Evolutionary conservation across 495 filamentous ascomycete genomes (phyloP), one percentile per base, ranked within the genome.

Genomic region (Penicillium paxilli): DNA sequence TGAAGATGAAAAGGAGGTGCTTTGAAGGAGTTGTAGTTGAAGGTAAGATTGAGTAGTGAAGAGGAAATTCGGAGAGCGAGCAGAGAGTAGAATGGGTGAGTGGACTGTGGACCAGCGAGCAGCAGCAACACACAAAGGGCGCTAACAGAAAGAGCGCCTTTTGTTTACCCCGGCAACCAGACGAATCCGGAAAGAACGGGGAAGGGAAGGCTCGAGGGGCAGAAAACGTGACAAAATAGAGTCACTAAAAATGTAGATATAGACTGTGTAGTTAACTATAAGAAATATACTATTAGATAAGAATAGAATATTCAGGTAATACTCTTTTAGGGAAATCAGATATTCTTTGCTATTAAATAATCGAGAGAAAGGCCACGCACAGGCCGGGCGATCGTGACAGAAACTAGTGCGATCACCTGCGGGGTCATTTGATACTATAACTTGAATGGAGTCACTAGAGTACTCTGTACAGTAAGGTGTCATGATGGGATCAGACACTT

Each of bases 91-190:
- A 49, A 28, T 21, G 25, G n/a, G 48, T 21, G 32, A 55, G 41
- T 33, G 46, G 41, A 26, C 17, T n/a, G 41, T 45, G 42, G 42
- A 14, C n/a, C n/a, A n/a, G n/a, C n/a, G n/a, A n/a, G n/a, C n/a
- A n/a, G n/a, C n/a, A 24, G 41, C 33, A 49, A 19, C 24, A 47
- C 32, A 40, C 30, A 32, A 32, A 32, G 30, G 24, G 38, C 20
- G 21, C 49, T 21, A 49, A 24, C n/a, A n/a, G n/a, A n/a, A 16
- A 17, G 32, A 10, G 19, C 12, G 9, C 35, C 19, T 47, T 53
- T 58, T 58, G 55, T 58, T 58, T 58, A 58, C 51, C 49, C 44
- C 40, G 40, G 40, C 40, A 42, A 42, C 40, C 40, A 23, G 17
- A 21, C 40, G 20, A 42, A 23, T 21, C 19, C 19, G 40, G 19